Conservation (phyloP, 73 alveolate species). For the Paramecium octaurelia region DNA sequence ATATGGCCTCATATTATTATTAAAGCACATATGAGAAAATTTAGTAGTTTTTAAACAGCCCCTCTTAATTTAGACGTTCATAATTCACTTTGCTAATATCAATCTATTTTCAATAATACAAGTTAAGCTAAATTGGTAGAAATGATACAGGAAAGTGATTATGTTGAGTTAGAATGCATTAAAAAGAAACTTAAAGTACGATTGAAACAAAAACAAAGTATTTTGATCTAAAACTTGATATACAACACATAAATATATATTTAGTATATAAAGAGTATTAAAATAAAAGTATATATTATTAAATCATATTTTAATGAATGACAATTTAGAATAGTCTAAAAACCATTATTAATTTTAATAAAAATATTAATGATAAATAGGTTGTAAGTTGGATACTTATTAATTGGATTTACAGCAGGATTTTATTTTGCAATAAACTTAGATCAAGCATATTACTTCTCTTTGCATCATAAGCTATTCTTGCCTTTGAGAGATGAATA, state of each 20-base stretch:
- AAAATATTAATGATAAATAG: neutral
- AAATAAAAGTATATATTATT: neutral
- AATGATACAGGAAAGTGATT: too few species aligned
- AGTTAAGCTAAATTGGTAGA: too few species aligned
- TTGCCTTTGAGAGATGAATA: neutral
- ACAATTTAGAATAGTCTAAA: neutral
- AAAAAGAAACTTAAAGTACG: too few species aligned
- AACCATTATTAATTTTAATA: neutral
- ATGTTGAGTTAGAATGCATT: too few species aligned
- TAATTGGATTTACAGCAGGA: slow-evolving; percentile 22
- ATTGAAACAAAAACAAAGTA: too few species aligned
- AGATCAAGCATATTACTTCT: neutral
- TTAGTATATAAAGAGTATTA: neutral
- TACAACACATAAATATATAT: neutral
- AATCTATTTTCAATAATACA: too few species aligned
- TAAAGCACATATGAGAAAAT: too few species aligned
- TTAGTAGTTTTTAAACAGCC: too few species aligned
- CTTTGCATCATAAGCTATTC: neutral
- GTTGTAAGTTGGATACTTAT: neutral
- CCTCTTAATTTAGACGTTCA: too few species aligned
- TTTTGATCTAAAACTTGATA: too few species aligned
- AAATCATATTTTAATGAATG: neutral
- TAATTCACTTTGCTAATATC: too few species aligned
- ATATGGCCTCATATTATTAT: too few species aligned
- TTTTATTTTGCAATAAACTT: slow-evolving; percentile 19